Base-by-base conservation (phyloP, 208 protist species). In the Leishmania amazonensis region DNA sequence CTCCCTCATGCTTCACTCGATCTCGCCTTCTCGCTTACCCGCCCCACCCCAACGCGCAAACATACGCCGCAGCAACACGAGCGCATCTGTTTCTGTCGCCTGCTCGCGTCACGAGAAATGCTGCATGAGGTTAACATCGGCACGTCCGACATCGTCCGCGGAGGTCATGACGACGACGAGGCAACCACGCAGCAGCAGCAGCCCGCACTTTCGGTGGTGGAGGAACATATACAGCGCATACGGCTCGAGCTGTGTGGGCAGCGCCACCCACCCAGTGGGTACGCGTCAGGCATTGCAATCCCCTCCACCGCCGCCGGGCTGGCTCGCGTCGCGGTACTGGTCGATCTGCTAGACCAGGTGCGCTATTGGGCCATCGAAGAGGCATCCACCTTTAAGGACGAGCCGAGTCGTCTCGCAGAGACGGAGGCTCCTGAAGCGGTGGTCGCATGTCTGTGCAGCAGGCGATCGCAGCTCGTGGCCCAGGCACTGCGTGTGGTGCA, bases 361-460 rank as follows among this genome's bases (percentile, higher is more conserved):
- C 81, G 84, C 42, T 92, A 92, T 75, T 97, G 94, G 92, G 90
- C 91, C 19, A 64, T 91, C 28, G 94, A 96, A 79, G 94, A 97
- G 77, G 85, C 80, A 3, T 82, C 81, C 31, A 91, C 84, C 2
- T 93, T 93, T 78, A 49, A 65, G 13, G 68, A 80, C 15, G 79
- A 91, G 79, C 90, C 91, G 7, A 95, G 93, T 80, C 68, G 76
- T 51, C 85, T 97, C 9, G 89, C 91, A 2, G 79, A 93, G 81
- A 86, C 83, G 38, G 89, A 88, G 65, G 90, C 88, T 28, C 91
- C 93, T 35, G 85, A 90, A 60, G 87, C 86, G 24, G 76, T 94
- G 7, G 75, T 90, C 13, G 82, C 81, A 8, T 94, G 90, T 72
- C 57, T 93, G 5, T 75, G 42, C 40, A 90, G 79, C 70, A 75